A percentile compares a stretch with the other conserved stretches of the same genome.
These are phyloP conservation scores for Trypanosoma boissoni DNA, from an alignment of 208 protist species.

Conservation along the genomic window DNA sequence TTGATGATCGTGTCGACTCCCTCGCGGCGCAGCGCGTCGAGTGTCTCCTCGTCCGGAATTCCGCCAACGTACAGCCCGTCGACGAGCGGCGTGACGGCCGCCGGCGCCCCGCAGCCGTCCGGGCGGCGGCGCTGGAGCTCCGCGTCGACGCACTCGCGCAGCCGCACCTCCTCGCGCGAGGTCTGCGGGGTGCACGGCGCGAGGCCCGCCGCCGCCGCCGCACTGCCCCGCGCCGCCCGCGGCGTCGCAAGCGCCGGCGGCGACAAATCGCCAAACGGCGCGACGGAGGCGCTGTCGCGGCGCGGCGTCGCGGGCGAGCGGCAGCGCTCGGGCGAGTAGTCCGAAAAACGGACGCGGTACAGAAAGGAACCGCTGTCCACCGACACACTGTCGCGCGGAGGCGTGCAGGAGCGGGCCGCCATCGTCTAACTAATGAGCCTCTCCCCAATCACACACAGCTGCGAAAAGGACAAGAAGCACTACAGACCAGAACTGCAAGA, in stretches of 20 bases:
- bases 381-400: constrained; percentile 18
- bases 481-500: too few species aligned
- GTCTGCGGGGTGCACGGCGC: constrained; percentile 69
- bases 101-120: constrained; percentile 20
- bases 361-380: constrained; percentile 19
- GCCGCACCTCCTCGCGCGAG: constrained; percentile 31
- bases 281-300: not conserved
- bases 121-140: constrained; percentile 45
- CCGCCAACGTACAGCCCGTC: constrained; percentile 73
- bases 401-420: constrained; percentile 31
- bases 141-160: constrained; percentile 48
- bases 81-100: constrained; percentile 51
- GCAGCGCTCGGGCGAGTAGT: constrained; percentile 19
- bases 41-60: constrained; percentile 58
- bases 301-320: constrained; percentile 12
- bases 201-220: not conserved
- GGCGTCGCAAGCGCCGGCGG: constrained; percentile 15
- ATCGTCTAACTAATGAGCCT: too few species aligned
- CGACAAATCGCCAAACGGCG: constrained; percentile 11
- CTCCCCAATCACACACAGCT: too few species aligned
- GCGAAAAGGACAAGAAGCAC: too few species aligned
- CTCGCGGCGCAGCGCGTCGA: constrained; percentile 43
- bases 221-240: not conserved
- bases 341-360: constrained; percentile 26
- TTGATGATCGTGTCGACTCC: constrained; percentile 74